Base-by-base conservation (phyloP, 345 rosid species). In the Pugionium cornutum region DNA sequence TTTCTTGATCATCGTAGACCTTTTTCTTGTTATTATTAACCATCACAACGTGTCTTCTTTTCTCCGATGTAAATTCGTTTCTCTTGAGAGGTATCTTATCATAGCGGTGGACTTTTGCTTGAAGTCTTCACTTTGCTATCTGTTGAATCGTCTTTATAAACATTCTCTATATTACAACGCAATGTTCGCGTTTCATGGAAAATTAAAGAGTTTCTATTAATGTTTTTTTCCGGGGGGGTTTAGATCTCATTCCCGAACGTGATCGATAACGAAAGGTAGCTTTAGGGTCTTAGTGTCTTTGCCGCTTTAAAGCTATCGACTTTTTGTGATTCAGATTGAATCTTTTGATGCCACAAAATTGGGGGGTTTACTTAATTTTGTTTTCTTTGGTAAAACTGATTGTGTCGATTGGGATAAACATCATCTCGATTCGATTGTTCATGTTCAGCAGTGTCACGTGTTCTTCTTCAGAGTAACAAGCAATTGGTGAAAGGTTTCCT, bases 251-350 rank as follows among this genome's bases (percentile, higher is more conserved):
- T 2, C 34, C 48, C 30, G 30, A 56, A 42, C 11, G 46, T 42
- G 25, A 42, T 42, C 25, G 46, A 42, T 42, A 42, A 42, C 25
- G 46, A 42, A 42, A 10, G 46, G 25, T 42, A 3, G 25, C 5
- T 58, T 51, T 54, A 34, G 28, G 65, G 50, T 33, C 26, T 5
- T 4, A 4, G 25, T 33, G n/a, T 52, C 48, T n/a, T 64, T 25
- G 53, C 48, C 53, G 9, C 53, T 54, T 70, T 32, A 53, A 44
- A 74, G 64, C 30, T 41, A 48, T 61, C 11, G 7, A 61, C 68
- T 53, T 60, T 67, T 39, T 54, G 73, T 74, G 68, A 67, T 61
- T 61, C 65, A 43, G 46, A 66, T 60, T 73, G 63, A 53, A 51
- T 58, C 67, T 66, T 29, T 33, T 0, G 18, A 18, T 18, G 18